Evolutionary conservation across 495 filamentous ascomycete genomes (phyloP), one percentile per base, ranked within the genome.

Genomic region (Aspergillus sclerotioniger): DNA sequence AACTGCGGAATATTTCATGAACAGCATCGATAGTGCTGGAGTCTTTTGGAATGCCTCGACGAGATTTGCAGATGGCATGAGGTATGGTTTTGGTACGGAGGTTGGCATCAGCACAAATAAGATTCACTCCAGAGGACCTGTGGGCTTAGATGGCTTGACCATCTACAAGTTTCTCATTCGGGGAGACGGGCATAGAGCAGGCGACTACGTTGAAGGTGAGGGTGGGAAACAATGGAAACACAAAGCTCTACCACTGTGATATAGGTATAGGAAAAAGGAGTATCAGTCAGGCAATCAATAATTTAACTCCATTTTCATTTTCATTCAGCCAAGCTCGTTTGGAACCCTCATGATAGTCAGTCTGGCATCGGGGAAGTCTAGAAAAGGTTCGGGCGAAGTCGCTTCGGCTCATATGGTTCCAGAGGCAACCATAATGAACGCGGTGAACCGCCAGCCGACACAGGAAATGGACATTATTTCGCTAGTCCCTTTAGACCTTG

Each of bases 81-180:
- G 94, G 29, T 99, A 91, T 71, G 94, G 94, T 3, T 98, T 99
- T 75, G 94, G 94, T 32, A 97, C 94, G 0, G 94, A 99, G 71
- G 94, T 98, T 2, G 94, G 94, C 39, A 96, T 98, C 69, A 95
- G 90, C 73, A 98, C 94, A 45, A 98, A 98, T 74, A 98, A 98
- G 75, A 96, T 98, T 53, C 94, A 98, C 66, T 88, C 90, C 8
- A 80, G 94, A 37, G 94, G 94, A 1, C 94, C 94, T 0, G 94
- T 98, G 12, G 94, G 94, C 15, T 73, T 98, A 45, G 93, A 98
- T 67, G 94, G 94, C 0, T 73, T 98, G 71, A 96, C 90, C 75
- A 96, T 98, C 56, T 96, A 98, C 67, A 96, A 96, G 78, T 98
- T 97, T 79, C 79, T 90, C 69, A 79, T 98, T 37, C 75, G 84